Percentiles rank a stretch among this genome's conserved stretches.
These are phyloP conservation scores for Calonectria naviculata DNA, from an alignment of 2,329 filamentous ascomycete genomes.

Conservation along the genomic window DNA sequence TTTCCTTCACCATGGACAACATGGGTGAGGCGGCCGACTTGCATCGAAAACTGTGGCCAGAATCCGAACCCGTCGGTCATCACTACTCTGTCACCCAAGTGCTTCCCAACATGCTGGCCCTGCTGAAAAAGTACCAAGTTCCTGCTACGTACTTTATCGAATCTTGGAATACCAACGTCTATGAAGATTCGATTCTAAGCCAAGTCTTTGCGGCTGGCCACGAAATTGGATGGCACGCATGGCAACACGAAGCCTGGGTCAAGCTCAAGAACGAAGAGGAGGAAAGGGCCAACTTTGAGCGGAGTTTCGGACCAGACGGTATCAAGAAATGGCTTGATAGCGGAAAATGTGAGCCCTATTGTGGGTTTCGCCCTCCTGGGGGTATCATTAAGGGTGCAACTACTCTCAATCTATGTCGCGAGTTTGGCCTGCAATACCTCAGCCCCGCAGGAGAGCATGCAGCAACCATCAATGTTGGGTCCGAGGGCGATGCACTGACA, in stretches of 20 bases:
- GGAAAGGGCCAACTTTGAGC: slow-evolving; percentile 9
- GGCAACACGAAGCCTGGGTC: slow-evolving; percentile 10
- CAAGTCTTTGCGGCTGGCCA: neutral
- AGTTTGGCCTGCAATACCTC: slow-evolving; percentile 8
- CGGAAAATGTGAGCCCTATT: neutral
- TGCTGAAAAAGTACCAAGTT: slow-evolving; percentile 3
- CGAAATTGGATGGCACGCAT: slow-evolving; percentile 12
- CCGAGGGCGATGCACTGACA: neutral
- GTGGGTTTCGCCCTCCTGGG: slow-evolving; percentile 3
- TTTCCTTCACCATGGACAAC: slow-evolving; percentile 14
- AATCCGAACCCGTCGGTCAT: neutral
- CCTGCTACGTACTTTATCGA: slow-evolving; percentile 12
- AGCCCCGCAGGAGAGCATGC: slow-evolving; percentile 11
- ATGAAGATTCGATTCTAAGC: slow-evolving; percentile 7
- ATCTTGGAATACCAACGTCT: slow-evolving; percentile 12
- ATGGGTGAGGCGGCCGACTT: slow-evolving; percentile 15
- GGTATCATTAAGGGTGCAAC: neutral
- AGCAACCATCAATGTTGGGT: neutral
- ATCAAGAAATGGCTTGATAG: neutral
- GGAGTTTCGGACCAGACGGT: neutral
- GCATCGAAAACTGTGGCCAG: slow-evolving; percentile 6
- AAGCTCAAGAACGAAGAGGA: neutral
- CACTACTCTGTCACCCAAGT: neutral
- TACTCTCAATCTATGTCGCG: neutral
- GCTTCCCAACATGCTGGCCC: neutral